phyloP scores from a whole-genome alignment of 345 rosid genomes.

The Conringia planisiliqua region DNA sequence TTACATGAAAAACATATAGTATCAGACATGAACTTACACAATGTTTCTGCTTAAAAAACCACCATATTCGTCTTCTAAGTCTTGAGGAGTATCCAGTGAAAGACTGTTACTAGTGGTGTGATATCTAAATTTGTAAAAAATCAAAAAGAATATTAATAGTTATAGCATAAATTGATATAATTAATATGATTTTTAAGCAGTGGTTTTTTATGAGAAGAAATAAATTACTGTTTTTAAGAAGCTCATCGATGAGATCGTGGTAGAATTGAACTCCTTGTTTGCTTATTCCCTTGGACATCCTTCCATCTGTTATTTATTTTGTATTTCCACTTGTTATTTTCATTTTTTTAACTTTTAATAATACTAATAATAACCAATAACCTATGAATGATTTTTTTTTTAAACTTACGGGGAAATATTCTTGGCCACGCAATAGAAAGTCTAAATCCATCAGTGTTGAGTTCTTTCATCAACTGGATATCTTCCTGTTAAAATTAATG shows the following conservation, averaged over 20 bases:
- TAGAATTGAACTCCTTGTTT: slow-evolving; percentile 39
- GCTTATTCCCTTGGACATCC: slow-evolving; percentile 43
- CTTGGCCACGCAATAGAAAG: slow-evolving; percentile 48
- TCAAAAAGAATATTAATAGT: too few species aligned
- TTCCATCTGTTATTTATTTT: slow-evolving; percentile 25
- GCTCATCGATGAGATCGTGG: slow-evolving; percentile 51
- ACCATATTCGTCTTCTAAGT: slow-evolving; percentile 36
- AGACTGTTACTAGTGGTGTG: slow-evolving; percentile 27
- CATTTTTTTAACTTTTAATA: background rate
- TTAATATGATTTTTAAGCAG: background rate
- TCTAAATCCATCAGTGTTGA: slow-evolving; percentile 40
- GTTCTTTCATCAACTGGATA: slow-evolving; percentile 33
- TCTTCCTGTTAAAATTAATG: slow-evolving; percentile 40
- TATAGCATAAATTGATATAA: background rate
- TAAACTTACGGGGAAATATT: slow-evolving; percentile 38
- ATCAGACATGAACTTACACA: slow-evolving; percentile 22
- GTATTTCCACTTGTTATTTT: background rate
- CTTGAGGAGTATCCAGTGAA: slow-evolving; percentile 38
- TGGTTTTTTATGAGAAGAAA: too few species aligned
- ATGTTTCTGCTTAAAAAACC: slow-evolving; percentile 28
- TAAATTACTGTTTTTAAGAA: slow-evolving; percentile 34
- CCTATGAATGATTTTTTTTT: too few species aligned
- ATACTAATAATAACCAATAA: background rate
- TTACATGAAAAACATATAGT: too few species aligned
- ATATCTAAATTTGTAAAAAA: background rate